Conservation (phyloP, 306 rosid genomes). For the Ammopiptanthus mongolicus region DNA sequence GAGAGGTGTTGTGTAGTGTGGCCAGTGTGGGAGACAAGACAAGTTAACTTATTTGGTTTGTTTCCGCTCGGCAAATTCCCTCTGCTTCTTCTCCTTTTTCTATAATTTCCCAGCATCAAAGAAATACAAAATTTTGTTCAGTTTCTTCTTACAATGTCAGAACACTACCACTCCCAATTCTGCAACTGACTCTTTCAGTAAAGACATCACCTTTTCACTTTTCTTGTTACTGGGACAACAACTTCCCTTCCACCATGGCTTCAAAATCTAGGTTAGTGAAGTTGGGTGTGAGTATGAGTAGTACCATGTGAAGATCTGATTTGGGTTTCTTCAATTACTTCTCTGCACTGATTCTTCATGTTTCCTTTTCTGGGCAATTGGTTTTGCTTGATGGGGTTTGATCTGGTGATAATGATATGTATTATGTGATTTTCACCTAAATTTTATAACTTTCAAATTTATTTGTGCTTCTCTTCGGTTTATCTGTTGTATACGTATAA, state of each 20-base stretch:
- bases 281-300: too few species aligned
- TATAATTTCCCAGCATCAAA: too few species aligned
- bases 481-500: neutral
- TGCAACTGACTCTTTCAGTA: neutral
- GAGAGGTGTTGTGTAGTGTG: conserved; percentile 4
- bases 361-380: neutral
- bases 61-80: conserved; percentile 39
- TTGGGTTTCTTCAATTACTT: conserved; percentile 17
- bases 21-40: conserved; percentile 37
- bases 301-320: conserved; percentile 52
- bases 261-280: conserved; percentile 69
- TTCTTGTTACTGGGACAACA: conserved; percentile 5
- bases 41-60: conserved; percentile 46
- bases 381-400: conserved; percentile 28
- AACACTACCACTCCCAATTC: conserved; percentile 37
- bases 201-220: conserved; percentile 2
- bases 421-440: neutral
- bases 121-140: too few species aligned
- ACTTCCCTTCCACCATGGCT: conserved; percentile 60
- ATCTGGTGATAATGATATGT: conserved; percentile 34
- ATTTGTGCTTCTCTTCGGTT: neutral
- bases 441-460: neutral
- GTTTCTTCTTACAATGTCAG: conserved; percentile 36
- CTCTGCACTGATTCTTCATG: neutral
- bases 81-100: neutral